Percentiles rank a stretch among this genome's conserved stretches.
Evolutionary conservation across 768 basidiomycete species (phyloP).

Genomic region (Pleurotus eryngii): DNA sequence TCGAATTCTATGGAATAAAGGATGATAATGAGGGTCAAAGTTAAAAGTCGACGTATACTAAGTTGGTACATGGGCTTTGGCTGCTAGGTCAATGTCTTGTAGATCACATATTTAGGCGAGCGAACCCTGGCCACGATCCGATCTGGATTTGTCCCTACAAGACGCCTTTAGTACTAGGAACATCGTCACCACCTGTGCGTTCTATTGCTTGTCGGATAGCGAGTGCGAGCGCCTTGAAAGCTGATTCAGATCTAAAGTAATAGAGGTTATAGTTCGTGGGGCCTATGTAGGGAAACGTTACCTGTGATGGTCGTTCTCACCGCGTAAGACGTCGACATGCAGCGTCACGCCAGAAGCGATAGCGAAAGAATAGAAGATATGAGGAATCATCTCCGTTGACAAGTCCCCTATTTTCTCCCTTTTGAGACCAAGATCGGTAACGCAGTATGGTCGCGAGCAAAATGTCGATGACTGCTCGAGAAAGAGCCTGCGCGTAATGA

Average conservation of each 20-base stretch:
- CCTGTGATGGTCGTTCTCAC: constrained; percentile 98
- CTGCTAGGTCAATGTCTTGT: too few relatives aligned
- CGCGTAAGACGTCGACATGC: constrained; percentile 91
- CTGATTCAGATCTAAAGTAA: constrained; percentile 79
- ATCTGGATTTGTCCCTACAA: constrained; percentile 34
- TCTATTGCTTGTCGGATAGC: constrained; percentile 95
- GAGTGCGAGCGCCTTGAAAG: constrained; percentile 96
- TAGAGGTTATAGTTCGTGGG: background rate
- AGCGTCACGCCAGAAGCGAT: constrained; percentile 92
- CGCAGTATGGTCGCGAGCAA: constrained; percentile 97
- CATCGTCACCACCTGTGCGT: constrained; percentile 82
- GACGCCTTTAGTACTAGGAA: constrained; percentile 97
- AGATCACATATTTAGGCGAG: too few relatives aligned
- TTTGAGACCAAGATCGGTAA: constrained; percentile 83
- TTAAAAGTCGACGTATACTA: too few relatives aligned
- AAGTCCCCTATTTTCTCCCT: constrained; percentile 93
- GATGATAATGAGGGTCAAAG: too few relatives aligned
- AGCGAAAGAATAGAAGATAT: constrained; percentile 97
- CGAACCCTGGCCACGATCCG: too few relatives aligned
- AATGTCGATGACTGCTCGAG: constrained; percentile 95
- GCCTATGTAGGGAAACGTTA: constrained; percentile 30
- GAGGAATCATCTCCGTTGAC: constrained; percentile 97
- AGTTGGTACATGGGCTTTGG: too few relatives aligned
- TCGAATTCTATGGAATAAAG: too few relatives aligned
- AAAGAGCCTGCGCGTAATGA: constrained; percentile 65